phyloP scores from a whole-genome alignment of 768 basidiomycete genomes.

The Phylloporus sp. region DNA sequence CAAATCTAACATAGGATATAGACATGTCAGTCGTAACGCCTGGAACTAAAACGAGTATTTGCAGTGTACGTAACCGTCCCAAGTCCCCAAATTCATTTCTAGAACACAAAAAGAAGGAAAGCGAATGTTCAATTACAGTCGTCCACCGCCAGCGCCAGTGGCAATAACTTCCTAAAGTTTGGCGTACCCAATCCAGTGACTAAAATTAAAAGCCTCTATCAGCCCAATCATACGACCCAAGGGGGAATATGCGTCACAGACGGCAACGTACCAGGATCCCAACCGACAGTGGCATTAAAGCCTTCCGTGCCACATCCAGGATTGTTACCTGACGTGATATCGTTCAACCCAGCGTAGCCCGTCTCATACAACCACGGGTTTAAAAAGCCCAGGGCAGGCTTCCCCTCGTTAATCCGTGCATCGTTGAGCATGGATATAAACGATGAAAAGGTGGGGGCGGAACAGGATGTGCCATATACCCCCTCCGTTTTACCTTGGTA shows the following conservation, averaged over 20 bases:
- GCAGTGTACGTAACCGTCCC: too few relatives aligned
- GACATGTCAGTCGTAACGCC: too few relatives aligned
- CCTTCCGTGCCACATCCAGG: constrained; percentile 60
- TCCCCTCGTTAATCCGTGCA: constrained; percentile 42
- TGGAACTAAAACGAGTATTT: too few relatives aligned
- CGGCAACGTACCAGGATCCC: constrained; percentile 51
- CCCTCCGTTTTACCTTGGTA: constrained; percentile 34
- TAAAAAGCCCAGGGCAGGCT: constrained; percentile 56
- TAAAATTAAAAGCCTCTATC: constrained; percentile 12
- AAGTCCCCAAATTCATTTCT: too few relatives aligned
- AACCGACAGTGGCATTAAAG: constrained; percentile 56
- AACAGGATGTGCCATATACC: constrained; percentile 62
- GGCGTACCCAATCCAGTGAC: constrained; percentile 58
- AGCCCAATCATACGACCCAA: neutral
- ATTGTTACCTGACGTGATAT: constrained; percentile 56
- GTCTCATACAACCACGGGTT: constrained; percentile 53
- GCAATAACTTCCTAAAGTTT: constrained; percentile 45
- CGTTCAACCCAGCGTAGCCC: constrained; percentile 42
- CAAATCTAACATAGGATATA: too few relatives aligned
- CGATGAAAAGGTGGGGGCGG: constrained; percentile 61
- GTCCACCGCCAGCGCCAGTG: too few relatives aligned
- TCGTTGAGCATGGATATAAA: constrained; percentile 66
- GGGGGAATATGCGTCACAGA: neutral
- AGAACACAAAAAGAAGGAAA: too few relatives aligned
- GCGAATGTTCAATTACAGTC: too few relatives aligned